Evolutionary conservation across 352 stramenopile genomes (phyloP).

Genomic region (Plasmopara viticola): DNA sequence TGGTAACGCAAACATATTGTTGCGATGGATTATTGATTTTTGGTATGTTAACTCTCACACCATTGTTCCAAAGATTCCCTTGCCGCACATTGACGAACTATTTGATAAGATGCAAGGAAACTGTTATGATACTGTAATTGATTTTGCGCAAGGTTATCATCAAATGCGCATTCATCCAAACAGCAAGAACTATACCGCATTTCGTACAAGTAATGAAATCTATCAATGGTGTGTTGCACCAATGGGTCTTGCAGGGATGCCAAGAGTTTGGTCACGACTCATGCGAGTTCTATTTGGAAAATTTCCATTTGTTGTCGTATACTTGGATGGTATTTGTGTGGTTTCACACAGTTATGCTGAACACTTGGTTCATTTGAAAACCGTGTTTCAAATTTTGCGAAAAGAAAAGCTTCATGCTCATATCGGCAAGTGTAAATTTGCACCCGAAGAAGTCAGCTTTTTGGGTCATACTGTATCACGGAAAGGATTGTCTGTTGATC

Average conservation of each 20-base stretch:
- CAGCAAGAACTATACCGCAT: too few species aligned
- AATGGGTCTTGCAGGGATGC: conserved; percentile 36
- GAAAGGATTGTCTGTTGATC: conserved; percentile 10
- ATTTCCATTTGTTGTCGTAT: conserved; percentile 32
- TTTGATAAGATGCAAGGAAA: too few species aligned
- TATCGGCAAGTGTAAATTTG: not conserved
- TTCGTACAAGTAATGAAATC: too few species aligned
- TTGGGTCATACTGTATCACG: conserved; percentile 14
- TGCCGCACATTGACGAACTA: too few species aligned
- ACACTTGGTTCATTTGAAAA: conserved; percentile 18
- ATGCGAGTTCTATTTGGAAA: conserved; percentile 30
- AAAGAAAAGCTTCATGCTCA: conserved; percentile 14
- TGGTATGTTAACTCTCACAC: too few species aligned
- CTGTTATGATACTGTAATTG: too few species aligned
- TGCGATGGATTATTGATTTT: too few species aligned
- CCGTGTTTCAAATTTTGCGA: conserved; percentile 19
- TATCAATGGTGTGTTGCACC: conserved; percentile 40
- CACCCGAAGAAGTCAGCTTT: too few species aligned
- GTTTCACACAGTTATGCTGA: conserved; percentile 14
- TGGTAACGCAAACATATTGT: too few species aligned
- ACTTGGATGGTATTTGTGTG: conserved; percentile 34
- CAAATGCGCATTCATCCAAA: too few species aligned
- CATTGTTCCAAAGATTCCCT: too few species aligned
- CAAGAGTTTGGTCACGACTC: conserved; percentile 30
- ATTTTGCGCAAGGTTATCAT: too few species aligned